Conservation (phyloP, 768 basidiomycete genomes). For the Pleurotus citrinopileatus region DNA sequence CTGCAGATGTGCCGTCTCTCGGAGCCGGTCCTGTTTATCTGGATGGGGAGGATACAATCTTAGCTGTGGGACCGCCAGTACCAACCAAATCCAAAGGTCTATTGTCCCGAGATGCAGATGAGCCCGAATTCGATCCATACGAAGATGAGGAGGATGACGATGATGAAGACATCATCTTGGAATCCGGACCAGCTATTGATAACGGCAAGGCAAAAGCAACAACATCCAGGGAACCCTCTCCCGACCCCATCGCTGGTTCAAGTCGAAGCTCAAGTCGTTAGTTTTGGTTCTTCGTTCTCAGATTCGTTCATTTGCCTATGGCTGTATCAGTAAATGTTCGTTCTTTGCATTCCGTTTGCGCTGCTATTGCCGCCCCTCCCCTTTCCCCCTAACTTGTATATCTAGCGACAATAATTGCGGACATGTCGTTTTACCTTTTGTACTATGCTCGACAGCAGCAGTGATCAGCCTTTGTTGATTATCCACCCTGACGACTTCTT, state of each 20-base stretch:
- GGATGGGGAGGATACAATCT: conserved; percentile 42
- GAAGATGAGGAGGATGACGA: conserved; percentile 44
- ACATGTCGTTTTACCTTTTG: no score
- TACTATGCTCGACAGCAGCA: neutral
- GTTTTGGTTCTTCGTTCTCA: neutral
- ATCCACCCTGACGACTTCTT: neutral
- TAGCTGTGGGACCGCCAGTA: conserved; percentile 56
- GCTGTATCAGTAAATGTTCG: conserved; percentile 3
- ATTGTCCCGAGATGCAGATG: conserved; percentile 24
- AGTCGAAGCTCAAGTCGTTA: conserved; percentile 1
- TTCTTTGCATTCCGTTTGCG: neutral
- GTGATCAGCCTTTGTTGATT: neutral
- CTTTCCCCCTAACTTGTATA: no score
- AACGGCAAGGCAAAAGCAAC: neutral
- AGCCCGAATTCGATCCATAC: conserved; percentile 33
- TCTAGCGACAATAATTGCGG: no score
- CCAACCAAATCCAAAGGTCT: conserved; percentile 36
- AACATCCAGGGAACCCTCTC: neutral
- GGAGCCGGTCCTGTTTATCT: conserved; percentile 13
- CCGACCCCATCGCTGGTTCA: conserved; percentile 1
- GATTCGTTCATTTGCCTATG: neutral
- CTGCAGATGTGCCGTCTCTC: conserved; percentile 15
- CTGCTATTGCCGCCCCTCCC: neutral
- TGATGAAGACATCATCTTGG: conserved; percentile 72
- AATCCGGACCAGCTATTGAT: conserved; percentile 61